Conservation (phyloP, 257 asterid species). For the Orobanche coerulescens region DNA sequence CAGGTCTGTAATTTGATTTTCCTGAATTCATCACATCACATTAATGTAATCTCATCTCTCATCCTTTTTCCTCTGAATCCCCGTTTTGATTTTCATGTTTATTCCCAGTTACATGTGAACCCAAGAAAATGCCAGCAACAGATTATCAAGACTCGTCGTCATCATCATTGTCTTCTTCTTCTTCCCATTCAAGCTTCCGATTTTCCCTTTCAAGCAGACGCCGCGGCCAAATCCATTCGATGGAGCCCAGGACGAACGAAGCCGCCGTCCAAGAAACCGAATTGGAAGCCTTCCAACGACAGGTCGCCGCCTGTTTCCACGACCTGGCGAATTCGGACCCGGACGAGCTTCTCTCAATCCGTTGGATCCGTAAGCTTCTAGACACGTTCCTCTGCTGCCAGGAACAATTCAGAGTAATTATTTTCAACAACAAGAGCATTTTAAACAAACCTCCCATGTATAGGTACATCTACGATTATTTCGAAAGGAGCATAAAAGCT, state of each 20-base stretch:
- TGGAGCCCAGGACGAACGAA: slow-evolving; percentile 56
- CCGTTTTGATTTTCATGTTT: background rate
- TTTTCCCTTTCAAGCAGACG: slow-evolving; percentile 58
- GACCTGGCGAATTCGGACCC: slow-evolving; percentile 34
- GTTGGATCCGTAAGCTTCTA: slow-evolving; percentile 69
- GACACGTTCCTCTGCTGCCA: slow-evolving; percentile 67
- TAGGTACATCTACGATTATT: slow-evolving; percentile 45
- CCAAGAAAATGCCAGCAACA: slow-evolving; percentile 69
- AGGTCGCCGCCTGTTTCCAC: slow-evolving; percentile 50
- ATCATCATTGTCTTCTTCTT: slow-evolving; percentile 25
- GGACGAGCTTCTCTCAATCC: slow-evolving; percentile 50
- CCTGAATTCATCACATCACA: too few relatives aligned
- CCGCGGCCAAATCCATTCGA: slow-evolving; percentile 71
- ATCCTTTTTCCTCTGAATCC: slow-evolving; percentile 4
- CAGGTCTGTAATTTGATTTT: background rate
- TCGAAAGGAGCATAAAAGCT: slow-evolving; percentile 78
- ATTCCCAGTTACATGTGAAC: slow-evolving; percentile 22
- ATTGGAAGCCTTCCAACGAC: slow-evolving; percentile 58
- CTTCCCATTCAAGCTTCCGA: slow-evolving; percentile 47
- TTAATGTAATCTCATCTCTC: too few relatives aligned
- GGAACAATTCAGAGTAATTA: slow-evolving; percentile 63
- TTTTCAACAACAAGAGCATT: slow-evolving; percentile 33
- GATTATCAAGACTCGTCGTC: slow-evolving; percentile 52
- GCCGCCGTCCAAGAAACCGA: slow-evolving; percentile 39
- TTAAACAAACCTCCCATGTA: slow-evolving; percentile 65